Evolutionary conservation across 345 rosid species (phyloP), one percentile per base, ranked within the genome.

Genomic region (Gossypium thurberi): DNA sequence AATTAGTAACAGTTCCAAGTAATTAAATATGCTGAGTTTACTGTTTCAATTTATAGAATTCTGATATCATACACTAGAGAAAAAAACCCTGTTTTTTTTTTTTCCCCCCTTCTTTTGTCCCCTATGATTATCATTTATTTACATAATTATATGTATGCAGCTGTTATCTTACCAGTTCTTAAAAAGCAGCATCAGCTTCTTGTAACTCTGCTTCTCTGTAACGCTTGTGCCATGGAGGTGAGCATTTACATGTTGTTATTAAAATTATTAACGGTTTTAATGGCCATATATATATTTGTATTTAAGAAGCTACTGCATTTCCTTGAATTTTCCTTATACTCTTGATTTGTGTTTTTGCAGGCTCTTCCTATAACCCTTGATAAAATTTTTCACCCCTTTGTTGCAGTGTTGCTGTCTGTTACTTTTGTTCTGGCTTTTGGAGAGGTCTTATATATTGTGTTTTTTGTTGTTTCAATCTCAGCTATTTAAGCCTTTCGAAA

Each of bases 181-280:
- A 86, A 86, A 65, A 91, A 87, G 80, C 97, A 89, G 70, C 94
- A 89, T 78, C 97, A 89, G 75, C 91, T 91, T 77, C 90, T 91
- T 18, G 97, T 89, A 66, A 91, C 97, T 70, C 75, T 91, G 65
- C 91, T 91, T 77, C 84, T 91, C 1, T 91, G 92, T 75, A 91
- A 91, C 86, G 94, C 97, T 42, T 89, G 85, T 78, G 82, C 97
- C 2, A 91, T 89, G 97, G 94, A 91, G 97, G 97, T 89, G 40
- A 66, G 14, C 65, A 25, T 42, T 14, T 50, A 18, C 11, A 25
- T 74, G 4, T 70, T 52, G 63, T 78, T 37, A 23, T 28, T 42
- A 10, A 40, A 25, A 69, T 51, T 46, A 5, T 56, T 28, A 46
- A 51, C 42, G 28, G 6, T 28, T 17, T 23, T 57, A 40, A 50